A percentile compares a stretch with the other conserved stretches of the same genome.
These are phyloP conservation scores for Sugiyamaella mastotermitis DNA, from an alignment of 805 yeast species.

Conservation along the genomic window DNA sequence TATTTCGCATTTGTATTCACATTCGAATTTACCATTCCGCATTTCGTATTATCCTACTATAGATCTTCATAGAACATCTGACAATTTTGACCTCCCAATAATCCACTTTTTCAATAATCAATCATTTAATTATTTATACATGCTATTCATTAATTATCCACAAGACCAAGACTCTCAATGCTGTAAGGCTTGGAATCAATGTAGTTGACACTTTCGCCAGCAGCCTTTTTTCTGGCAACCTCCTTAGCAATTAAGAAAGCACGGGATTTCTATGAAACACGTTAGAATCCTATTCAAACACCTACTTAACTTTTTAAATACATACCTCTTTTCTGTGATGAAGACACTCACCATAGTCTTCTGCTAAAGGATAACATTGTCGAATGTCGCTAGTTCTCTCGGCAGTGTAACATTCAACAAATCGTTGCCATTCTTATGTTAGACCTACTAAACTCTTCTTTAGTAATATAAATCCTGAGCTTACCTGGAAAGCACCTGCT, in stretches of 20 bases:
- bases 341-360: slow-evolving; percentile 46
- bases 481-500: slow-evolving; percentile 42
- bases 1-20: no score
- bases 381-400: slow-evolving; percentile 31
- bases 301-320: background rate
- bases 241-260: slow-evolving; percentile 27
- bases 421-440: slow-evolving; percentile 37
- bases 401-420: slow-evolving; percentile 42
- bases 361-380: slow-evolving; percentile 38
- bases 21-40: no score
- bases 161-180: slow-evolving; percentile 23
- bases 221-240: slow-evolving; percentile 17
- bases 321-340: slow-evolving; percentile 41
- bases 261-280: slow-evolving; percentile 21
- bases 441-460: background rate
- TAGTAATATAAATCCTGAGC: slow-evolving; percentile 14
- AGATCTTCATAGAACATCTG: no score
- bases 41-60: no score
- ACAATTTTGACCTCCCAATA: no score
- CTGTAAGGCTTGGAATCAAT: slow-evolving; percentile 22
- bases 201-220: slow-evolving; percentile 18
- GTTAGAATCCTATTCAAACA: background rate
- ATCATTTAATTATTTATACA: no score
- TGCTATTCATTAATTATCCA: slow-evolving; percentile 16
- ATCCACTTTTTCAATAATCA: no score